A percentile compares a stretch with the other conserved stretches of the same genome.
These are phyloP conservation scores for Elsinoe ampelina DNA, from an alignment of 2,329 filamentous ascomycete genomes.

Conservation along the genomic window DNA sequence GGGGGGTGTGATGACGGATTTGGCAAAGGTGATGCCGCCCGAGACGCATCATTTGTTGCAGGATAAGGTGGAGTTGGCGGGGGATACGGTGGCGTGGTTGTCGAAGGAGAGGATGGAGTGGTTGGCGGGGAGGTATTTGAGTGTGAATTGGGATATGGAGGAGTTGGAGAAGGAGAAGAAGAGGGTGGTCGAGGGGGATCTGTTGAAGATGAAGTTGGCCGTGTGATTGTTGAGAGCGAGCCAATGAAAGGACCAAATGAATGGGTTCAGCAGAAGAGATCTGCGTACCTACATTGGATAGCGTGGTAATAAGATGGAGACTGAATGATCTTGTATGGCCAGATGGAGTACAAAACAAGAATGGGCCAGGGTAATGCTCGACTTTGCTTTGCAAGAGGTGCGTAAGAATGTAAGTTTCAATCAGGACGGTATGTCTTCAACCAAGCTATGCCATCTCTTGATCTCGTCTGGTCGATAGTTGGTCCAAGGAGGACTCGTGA, in stretches of 20 bases:
- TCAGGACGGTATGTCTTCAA: too few species aligned
- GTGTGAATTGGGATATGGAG: constrained; percentile 32
- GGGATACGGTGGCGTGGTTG: constrained; percentile 25
- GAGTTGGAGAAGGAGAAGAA: constrained; percentile 27
- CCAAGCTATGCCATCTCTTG: too few species aligned
- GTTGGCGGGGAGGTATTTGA: constrained; percentile 31
- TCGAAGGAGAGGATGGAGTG: constrained; percentile 29
- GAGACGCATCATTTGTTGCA: constrained; percentile 18
- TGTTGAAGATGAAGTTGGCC: constrained; percentile 26
- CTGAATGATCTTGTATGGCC: too few species aligned
- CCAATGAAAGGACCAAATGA: neutral
- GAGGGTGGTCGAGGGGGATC: constrained; percentile 28
- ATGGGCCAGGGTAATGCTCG: too few species aligned
- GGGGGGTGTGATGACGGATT: constrained; percentile 38
- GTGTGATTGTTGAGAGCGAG: neutral
- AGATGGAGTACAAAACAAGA: too few species aligned
- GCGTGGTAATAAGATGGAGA: too few species aligned
- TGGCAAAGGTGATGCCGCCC: constrained; percentile 31
- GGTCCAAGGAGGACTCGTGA: too few species aligned
- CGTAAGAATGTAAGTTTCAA: too few species aligned
- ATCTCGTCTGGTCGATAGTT: too few species aligned
- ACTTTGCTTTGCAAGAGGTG: too few species aligned
- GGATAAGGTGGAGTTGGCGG: constrained; percentile 27
- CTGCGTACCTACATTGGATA: too few species aligned
- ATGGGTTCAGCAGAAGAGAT: neutral